These are phyloP conservation scores for Agrocybe pediades DNA, from an alignment of 768 basidiomycete species.

Conservation along the genomic window DNA sequence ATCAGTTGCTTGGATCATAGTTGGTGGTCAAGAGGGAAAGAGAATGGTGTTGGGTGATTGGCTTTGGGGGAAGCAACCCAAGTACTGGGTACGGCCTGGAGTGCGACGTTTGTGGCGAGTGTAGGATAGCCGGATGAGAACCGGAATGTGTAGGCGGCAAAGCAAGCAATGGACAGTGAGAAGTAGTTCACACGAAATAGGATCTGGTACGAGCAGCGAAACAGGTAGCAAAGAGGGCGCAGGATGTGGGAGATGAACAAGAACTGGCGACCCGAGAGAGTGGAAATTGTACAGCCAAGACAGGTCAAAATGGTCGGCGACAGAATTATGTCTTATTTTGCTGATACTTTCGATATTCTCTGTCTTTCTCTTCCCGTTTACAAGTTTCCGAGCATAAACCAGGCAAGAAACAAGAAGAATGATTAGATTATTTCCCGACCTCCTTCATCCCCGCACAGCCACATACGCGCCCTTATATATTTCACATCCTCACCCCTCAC, in stretches of 20 bases:
- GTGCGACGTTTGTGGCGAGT: neutral
- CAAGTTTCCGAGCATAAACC: neutral
- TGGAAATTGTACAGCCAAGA: constrained; percentile 33
- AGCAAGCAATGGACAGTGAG: constrained; percentile 2
- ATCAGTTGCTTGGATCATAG: constrained; percentile 72
- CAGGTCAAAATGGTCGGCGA: constrained; percentile 22
- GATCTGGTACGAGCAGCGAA: constrained; percentile 4
- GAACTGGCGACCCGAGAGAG: constrained; percentile 39
- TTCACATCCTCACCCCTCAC: neutral
- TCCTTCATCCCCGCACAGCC: constrained; percentile 15
- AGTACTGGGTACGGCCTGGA: constrained; percentile 8
- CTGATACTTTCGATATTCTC: constrained; percentile 15
- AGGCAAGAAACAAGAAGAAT: constrained; percentile 2
- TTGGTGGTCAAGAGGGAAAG: constrained; percentile 14
- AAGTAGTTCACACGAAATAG: constrained; percentile 15
- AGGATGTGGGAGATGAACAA: constrained; percentile 22
- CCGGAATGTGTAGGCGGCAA: constrained; percentile 8
- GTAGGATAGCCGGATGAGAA: constrained; percentile 11
- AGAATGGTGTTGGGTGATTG: constrained; percentile 13
- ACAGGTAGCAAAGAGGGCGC: constrained; percentile 11
- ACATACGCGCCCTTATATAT: constrained; percentile 16
- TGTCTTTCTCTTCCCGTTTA: constrained; percentile 9
- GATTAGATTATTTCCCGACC: neutral
- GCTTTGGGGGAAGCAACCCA: constrained; percentile 12
- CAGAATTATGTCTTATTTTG: constrained; percentile 4